Evolutionary conservation across 768 basidiomycete species (phyloP), one percentile per base, ranked within the genome.

Genomic region (Boletus tomentosulus): DNA sequence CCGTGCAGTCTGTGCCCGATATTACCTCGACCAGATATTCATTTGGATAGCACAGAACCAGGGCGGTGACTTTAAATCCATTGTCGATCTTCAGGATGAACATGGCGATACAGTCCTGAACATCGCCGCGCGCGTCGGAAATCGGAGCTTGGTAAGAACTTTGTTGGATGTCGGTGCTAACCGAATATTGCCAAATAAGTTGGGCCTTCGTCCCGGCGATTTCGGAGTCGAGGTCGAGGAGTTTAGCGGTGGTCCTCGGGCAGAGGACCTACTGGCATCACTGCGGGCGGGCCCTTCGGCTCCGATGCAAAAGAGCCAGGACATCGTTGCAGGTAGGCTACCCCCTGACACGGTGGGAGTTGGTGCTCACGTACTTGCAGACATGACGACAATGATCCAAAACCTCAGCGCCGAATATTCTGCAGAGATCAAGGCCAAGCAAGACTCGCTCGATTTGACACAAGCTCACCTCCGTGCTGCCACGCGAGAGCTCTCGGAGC

Each of bases 21-120:
- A 95, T 71, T 98, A 98, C 68, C 81, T 98, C 52, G 92, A 95
- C 59, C 85, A 87, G 62, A 82, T 98, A 49, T 84, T 98, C 61
- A 78, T 85, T 57, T 92, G 86, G 84, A 82, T 98, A 60, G 92
- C 86, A 16, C 81, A 87, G 53, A 75, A 86, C 55, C 83, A 92
- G 61, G 80, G 78, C 8, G 88, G 86, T 2, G 84, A 87, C 60
- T 93, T 92, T 65, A 78, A 78, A 61, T 85, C 82, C 5, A 71
- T 98, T 48, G 85, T 98, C 11, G 92, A 98, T 69, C 74, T 96
- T 39, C 91, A 92, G 70, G 97, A 99, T 65, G 85, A 90, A 60
- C 87, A 98, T 67, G 97, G 96, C 0, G 97, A 99, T 66, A 98
- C 96, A 0, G 92, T 92, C 7, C 70, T 99, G 63, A 97, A 97